A percentile compares a stretch with the other conserved stretches of the same genome.
These are phyloP conservation scores for Jaltomata sinuosa DNA, from an alignment of 257 asterid genomes.

Conservation along the genomic window DNA sequence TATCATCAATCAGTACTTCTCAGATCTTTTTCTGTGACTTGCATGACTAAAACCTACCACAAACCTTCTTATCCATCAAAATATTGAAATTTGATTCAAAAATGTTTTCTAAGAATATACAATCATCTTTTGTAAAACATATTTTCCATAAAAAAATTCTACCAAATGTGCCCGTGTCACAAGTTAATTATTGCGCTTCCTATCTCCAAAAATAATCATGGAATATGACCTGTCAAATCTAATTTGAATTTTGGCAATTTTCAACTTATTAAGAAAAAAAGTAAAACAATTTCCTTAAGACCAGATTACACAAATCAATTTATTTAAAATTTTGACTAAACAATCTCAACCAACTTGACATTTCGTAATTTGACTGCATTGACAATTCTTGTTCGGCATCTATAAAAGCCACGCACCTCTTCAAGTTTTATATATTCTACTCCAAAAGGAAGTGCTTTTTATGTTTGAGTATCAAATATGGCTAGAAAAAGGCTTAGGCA, in stretches of 20 bases:
- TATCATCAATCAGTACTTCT: background rate
- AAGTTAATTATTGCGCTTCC: background rate
- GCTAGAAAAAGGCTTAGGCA: conserved; percentile 18
- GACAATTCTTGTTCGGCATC: background rate
- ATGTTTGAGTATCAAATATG: conserved; percentile 8
- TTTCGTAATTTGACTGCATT: background rate
- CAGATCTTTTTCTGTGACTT: background rate
- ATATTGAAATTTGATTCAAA: background rate
- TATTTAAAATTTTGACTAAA: background rate
- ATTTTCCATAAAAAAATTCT: background rate
- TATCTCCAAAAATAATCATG: background rate
- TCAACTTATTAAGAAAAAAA: background rate
- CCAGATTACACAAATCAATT: background rate
- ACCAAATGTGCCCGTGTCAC: background rate
- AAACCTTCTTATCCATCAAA: background rate
- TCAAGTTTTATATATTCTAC: background rate
- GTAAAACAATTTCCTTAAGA: background rate
- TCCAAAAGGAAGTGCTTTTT: background rate
- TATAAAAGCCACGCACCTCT: background rate
- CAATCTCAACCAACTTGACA: background rate
- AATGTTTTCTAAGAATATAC: background rate
- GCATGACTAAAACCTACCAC: background rate
- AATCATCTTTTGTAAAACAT: background rate
- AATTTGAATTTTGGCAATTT: background rate
- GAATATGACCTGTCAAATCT: background rate